Conservation (phyloP, 768 basidiomycete genomes). For the Termitomyces sp. region DNA sequence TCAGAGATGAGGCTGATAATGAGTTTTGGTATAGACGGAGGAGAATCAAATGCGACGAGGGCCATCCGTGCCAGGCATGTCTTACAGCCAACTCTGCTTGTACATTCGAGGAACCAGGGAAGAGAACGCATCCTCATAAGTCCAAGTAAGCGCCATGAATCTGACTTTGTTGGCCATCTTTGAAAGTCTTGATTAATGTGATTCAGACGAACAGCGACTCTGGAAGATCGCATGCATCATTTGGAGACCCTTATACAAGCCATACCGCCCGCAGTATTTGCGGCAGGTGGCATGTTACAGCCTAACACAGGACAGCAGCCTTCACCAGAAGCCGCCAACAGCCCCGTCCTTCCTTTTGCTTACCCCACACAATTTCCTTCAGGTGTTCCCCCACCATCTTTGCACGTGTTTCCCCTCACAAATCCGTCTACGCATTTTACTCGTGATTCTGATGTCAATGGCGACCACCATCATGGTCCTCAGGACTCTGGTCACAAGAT, state of each 20-base stretch:
- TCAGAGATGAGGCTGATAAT: slow-evolving; percentile 1
- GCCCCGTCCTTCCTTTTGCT: slow-evolving; percentile 25
- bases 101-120: slow-evolving; percentile 86
- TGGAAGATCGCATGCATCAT: slow-evolving; percentile 88
- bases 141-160: slow-evolving; percentile 62
- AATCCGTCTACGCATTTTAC: slow-evolving; percentile 81
- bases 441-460: slow-evolving; percentile 34
- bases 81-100: slow-evolving; percentile 78
- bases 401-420: slow-evolving; percentile 74
- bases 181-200: slow-evolving; percentile 6
- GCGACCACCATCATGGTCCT: slow-evolving; percentile 39
- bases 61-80: slow-evolving; percentile 86
- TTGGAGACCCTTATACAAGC: slow-evolving; percentile 82
- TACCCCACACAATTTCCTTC: slow-evolving; percentile 32
- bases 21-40: slow-evolving; percentile 49
- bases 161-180: not conserved
- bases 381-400: slow-evolving; percentile 74
- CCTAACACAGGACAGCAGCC: slow-evolving; percentile 29
- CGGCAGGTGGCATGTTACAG: slow-evolving; percentile 45
- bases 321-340: slow-evolving; percentile 18
- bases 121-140: slow-evolving; percentile 83
- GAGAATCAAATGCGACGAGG: slow-evolving; percentile 86
- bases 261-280: slow-evolving; percentile 78
- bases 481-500: slow-evolving; percentile 31
- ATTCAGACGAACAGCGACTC: slow-evolving; percentile 69